Percentiles rank a stretch among this genome's conserved stretches.
Evolutionary conservation across 306 rosid genomes (phyloP).

Genomic region (Rosa multiflora): DNA sequence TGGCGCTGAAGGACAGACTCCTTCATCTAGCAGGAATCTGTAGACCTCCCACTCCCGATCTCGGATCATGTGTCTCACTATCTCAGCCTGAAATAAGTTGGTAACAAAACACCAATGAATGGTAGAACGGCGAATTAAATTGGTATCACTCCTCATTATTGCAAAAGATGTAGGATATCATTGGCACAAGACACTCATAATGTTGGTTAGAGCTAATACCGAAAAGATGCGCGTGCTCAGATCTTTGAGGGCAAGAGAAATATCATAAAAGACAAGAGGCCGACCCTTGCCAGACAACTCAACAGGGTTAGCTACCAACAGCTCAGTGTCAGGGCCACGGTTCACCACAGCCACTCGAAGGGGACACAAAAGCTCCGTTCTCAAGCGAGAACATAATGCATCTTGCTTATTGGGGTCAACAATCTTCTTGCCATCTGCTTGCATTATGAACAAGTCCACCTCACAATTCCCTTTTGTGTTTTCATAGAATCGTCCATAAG

Average conservation of each 20-base stretch:
- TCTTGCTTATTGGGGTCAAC: constrained; percentile 45
- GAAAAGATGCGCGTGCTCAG: constrained; percentile 45
- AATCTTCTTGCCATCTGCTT: constrained; percentile 50
- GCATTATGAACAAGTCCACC: constrained; percentile 49
- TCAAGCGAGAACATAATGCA: constrained; percentile 44
- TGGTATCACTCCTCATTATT: neutral
- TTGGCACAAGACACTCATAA: neutral
- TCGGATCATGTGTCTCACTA: constrained; percentile 42
- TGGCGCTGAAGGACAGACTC: constrained; percentile 29
- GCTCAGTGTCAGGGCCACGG: constrained; percentile 62
- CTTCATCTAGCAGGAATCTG: constrained; percentile 50
- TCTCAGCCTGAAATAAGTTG: constrained; percentile 45
- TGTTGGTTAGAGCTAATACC: constrained; percentile 26
- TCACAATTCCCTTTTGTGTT: constrained; percentile 46
- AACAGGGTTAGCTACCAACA: constrained; percentile 62
- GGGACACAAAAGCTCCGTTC: constrained; percentile 54
- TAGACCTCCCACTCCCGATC: constrained; percentile 67
- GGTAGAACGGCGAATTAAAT: neutral
- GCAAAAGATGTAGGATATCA: neutral
- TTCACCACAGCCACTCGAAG: constrained; percentile 50
- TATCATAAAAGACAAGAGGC: constrained; percentile 54
- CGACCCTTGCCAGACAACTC: constrained; percentile 63
- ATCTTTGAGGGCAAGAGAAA: constrained; percentile 47
- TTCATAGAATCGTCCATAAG: constrained; percentile 48
- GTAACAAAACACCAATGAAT: neutral